A percentile compares a stretch with the other conserved stretches of the same genome.
Evolutionary conservation across 306 rosid genomes (phyloP).

Genomic region (Hippophae rhamnoides): DNA sequence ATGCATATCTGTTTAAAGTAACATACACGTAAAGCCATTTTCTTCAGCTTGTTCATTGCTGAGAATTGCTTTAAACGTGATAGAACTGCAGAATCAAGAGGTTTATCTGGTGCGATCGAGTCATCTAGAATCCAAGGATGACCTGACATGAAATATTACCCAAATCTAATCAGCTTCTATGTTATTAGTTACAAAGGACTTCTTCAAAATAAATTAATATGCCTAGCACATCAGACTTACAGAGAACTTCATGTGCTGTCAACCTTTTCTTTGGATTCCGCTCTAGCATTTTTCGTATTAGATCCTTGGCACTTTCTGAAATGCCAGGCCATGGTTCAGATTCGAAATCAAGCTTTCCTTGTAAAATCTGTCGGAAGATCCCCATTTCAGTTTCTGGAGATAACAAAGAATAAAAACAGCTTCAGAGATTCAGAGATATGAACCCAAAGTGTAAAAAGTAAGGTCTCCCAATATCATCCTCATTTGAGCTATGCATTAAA

Average conservation of each 20-base stretch:
- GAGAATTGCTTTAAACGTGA: conserved; percentile 41
- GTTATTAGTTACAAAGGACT: not conserved
- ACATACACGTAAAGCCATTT: conserved; percentile 36
- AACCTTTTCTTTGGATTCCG: conserved; percentile 34
- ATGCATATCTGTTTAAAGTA: too few relatives aligned
- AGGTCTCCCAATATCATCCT: not conserved
- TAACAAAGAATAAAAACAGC: conserved; percentile 2
- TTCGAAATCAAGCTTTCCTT: conserved; percentile 33
- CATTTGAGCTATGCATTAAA: not conserved
- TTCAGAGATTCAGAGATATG: not conserved
- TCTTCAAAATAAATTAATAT: not conserved
- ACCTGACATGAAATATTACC: conserved; percentile 16
- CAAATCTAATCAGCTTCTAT: not conserved
- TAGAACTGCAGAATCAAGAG: conserved; percentile 38
- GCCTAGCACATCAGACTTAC: conserved; percentile 15
- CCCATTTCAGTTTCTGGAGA: conserved; percentile 41
- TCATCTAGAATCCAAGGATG: conserved; percentile 46
- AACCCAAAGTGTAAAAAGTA: not conserved
- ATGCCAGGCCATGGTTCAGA: conserved; percentile 38
- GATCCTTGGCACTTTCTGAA: conserved; percentile 35
- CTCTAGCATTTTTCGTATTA: conserved; percentile 42
- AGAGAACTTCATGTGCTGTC: conserved; percentile 38
- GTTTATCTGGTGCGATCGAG: conserved; percentile 35
- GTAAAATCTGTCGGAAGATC: conserved; percentile 43
- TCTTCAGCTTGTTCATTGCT: conserved; percentile 45